Evolutionary conservation across 352 stramenopile species (phyloP).

Genomic region (Nothophytophthora sp.): DNA sequence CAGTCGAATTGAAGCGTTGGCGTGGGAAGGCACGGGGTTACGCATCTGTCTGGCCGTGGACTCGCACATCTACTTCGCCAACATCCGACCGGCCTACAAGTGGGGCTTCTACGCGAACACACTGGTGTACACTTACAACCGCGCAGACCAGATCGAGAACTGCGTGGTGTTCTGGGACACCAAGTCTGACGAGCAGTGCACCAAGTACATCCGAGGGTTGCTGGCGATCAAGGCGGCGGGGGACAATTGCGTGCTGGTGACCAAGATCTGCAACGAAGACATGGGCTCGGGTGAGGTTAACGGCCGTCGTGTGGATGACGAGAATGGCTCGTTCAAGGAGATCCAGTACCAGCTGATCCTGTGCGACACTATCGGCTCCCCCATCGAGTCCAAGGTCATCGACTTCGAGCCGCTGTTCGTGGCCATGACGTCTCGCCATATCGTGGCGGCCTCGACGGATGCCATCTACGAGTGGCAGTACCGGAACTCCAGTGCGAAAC

Average conservation of each 20-base stretch:
- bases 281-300: slow-evolving; percentile 29
- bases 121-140: slow-evolving; percentile 92
- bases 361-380: slow-evolving; percentile 84
- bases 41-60: slow-evolving; percentile 93
- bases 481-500: slow-evolving; percentile 77
- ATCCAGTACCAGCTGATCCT: slow-evolving; percentile 87
- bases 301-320: slow-evolving; percentile 19
- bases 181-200: slow-evolving; percentile 82
- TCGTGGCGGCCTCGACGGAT: slow-evolving; percentile 77
- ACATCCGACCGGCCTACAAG: slow-evolving; percentile 92
- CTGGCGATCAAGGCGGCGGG: slow-evolving; percentile 78
- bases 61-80: slow-evolving; percentile 96
- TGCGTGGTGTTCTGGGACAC: slow-evolving; percentile 93
- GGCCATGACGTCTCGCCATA: slow-evolving; percentile 86
- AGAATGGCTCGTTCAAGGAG: slow-evolving; percentile 43
- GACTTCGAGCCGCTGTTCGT: slow-evolving; percentile 86
- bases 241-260: slow-evolving; percentile 87
- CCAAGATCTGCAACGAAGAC: slow-evolving; percentile 83
- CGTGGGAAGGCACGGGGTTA: slow-evolving; percentile 91
- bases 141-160: slow-evolving; percentile 86
- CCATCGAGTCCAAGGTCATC: slow-evolving; percentile 85
- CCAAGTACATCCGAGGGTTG: slow-evolving; percentile 87
- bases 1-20: slow-evolving; percentile 83
- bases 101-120: slow-evolving; percentile 91
- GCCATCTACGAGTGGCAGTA: slow-evolving; percentile 96